Conservation (phyloP, 2,329 filamentous ascomycete species). For the Thyridium curvatum region DNA sequence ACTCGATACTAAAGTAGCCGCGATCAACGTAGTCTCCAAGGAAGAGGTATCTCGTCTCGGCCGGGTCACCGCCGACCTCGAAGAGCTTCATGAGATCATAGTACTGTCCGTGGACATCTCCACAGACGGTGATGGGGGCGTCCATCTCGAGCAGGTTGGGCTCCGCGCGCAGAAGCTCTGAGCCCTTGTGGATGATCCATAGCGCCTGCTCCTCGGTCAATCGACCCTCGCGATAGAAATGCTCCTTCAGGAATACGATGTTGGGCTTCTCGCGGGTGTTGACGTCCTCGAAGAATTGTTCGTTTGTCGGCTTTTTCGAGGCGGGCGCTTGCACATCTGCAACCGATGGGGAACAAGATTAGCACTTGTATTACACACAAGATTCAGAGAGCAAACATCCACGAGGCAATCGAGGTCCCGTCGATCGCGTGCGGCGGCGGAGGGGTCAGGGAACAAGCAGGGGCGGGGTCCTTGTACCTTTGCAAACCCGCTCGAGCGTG, state of each 20-base stretch:
- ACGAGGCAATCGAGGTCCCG: not conserved
- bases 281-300: constrained; percentile 87
- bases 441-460: too few species aligned
- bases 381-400: not conserved
- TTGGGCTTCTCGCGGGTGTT: constrained; percentile 83
- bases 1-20: constrained; percentile 99
- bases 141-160: constrained; percentile 99
- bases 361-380: not conserved
- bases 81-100: constrained; percentile 99
- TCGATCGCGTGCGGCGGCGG: not conserved
- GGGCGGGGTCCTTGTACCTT: constrained; percentile 58
- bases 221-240: constrained; percentile 95
- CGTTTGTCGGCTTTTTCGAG: constrained; percentile 84
- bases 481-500: constrained; percentile 93
- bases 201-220: constrained; percentile 95
- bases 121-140: constrained; percentile 96
- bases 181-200: constrained; percentile 86
- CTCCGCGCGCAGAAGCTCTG: constrained; percentile 80
- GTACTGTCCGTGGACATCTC: constrained; percentile 97
- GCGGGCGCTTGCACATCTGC: constrained; percentile 96
- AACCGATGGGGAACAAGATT: constrained; percentile 18
- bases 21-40: constrained; percentile 96
- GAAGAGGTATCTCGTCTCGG: constrained; percentile 95
- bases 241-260: constrained; percentile 91
- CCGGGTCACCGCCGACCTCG: constrained; percentile 92